phyloP scores from a whole-genome alignment of 2,329 filamentous ascomycete species.

The Aschersonia sp. region DNA sequence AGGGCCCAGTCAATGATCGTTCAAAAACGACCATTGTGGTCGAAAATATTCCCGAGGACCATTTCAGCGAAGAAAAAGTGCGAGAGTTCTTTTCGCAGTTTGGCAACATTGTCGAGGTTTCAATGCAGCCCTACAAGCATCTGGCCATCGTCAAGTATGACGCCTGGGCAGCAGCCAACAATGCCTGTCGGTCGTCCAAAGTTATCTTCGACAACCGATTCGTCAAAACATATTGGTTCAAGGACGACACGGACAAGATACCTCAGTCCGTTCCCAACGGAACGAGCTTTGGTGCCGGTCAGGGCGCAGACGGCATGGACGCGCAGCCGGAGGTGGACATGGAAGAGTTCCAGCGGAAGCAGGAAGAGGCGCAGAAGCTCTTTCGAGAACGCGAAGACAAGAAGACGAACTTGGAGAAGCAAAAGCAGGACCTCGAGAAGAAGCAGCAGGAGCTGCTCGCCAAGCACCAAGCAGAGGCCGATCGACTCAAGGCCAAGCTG shows the following conservation, averaged over 20 bases:
- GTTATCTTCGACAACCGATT: slow-evolving; percentile 76
- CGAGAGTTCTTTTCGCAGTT: slow-evolving; percentile 59
- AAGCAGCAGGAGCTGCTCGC: slow-evolving; percentile 46
- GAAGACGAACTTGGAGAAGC: slow-evolving; percentile 45
- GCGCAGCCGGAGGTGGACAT: slow-evolving; percentile 46
- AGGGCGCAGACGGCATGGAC: slow-evolving; percentile 7
- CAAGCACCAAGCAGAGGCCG: slow-evolving; percentile 51
- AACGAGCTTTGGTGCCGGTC: slow-evolving; percentile 4
- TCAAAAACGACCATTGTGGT: slow-evolving; percentile 57
- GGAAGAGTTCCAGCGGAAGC: slow-evolving; percentile 52
- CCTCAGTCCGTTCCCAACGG: slow-evolving; percentile 15
- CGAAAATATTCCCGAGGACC: slow-evolving; percentile 61
- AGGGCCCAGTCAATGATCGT: slow-evolving; percentile 46
- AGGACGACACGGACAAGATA: slow-evolving; percentile 28
- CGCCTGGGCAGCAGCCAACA: slow-evolving; percentile 48
- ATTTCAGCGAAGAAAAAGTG: slow-evolving; percentile 50
- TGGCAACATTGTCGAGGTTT: slow-evolving; percentile 48
- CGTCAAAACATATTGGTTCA: slow-evolving; percentile 71
- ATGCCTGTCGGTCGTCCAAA: slow-evolving; percentile 63
- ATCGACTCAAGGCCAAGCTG: slow-evolving; percentile 44
- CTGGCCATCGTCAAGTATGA: slow-evolving; percentile 58
- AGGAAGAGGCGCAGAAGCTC: slow-evolving; percentile 56
- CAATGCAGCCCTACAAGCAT: slow-evolving; percentile 50
- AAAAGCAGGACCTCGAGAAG: slow-evolving; percentile 49
- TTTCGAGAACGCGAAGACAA: slow-evolving; percentile 52